Conservation (phyloP, 2,329 filamentous ascomycete genomes). For the Waltergamsia citrina region DNA sequence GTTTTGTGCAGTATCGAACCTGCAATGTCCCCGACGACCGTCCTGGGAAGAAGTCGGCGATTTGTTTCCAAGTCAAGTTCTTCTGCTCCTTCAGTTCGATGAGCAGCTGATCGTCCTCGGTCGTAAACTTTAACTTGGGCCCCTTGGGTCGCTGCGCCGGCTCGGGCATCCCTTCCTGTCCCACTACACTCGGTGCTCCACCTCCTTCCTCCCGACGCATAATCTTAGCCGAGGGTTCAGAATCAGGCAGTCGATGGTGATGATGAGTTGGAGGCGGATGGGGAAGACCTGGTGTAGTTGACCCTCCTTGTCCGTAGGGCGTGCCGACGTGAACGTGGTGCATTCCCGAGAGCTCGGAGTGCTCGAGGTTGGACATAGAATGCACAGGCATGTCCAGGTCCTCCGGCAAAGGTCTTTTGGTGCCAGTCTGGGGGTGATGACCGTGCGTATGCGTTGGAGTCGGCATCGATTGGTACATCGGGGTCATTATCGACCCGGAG, state of each 20-base stretch:
- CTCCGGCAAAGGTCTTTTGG: conserved; percentile 47
- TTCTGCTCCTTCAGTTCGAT: conserved; percentile 92
- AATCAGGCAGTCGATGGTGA: conserved; percentile 71
- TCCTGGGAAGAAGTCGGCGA: conserved; percentile 90
- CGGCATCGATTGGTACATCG: conserved; percentile 40
- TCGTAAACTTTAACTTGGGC: conserved; percentile 88
- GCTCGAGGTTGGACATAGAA: conserved; percentile 41
- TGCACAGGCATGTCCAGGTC: conserved; percentile 47
- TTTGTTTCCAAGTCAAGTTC: conserved; percentile 94
- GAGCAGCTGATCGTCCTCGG: conserved; percentile 80
- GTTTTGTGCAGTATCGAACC: conserved; percentile 88
- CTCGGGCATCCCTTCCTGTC: conserved; percentile 76
- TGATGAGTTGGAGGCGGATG: conserved; percentile 56
- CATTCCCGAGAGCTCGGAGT: conserved; percentile 45
- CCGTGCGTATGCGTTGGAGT: conserved; percentile 19
- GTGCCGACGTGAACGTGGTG: conserved; percentile 42
- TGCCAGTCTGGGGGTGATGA: conserved; percentile 13
- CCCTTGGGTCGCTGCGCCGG: conserved; percentile 74
- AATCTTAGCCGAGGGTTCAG: conserved; percentile 60
- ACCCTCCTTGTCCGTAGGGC: conserved; percentile 36
- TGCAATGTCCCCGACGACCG: conserved; percentile 84
- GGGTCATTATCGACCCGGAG: conserved; percentile 36
- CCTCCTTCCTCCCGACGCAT: conserved; percentile 49
- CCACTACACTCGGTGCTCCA: conserved; percentile 75
- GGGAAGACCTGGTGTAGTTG: conserved; percentile 10